Evolutionary conservation across 192 early-diverging fungal genomes (phyloP).

Genomic region (Coemansia brasiliensis): DNA sequence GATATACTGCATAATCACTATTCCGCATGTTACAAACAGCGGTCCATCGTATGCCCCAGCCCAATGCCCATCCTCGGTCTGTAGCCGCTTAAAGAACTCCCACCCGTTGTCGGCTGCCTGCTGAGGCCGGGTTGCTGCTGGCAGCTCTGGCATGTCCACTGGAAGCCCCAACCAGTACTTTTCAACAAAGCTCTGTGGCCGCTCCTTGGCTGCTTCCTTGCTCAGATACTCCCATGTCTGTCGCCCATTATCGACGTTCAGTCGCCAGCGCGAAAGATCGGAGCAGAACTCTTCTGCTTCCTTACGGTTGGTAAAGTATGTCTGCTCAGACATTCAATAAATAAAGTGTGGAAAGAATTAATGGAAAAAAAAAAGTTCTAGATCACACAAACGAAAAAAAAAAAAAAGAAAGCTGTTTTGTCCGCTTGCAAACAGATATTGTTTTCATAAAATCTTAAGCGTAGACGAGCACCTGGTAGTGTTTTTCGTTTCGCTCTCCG

Average conservation of each 20-base stretch:
- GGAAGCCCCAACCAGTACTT: constrained; percentile 87
- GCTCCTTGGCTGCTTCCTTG: constrained; percentile 21
- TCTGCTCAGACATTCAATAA: constrained; percentile 27
- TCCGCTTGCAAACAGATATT: too few relatives aligned
- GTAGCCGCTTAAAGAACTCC: constrained; percentile 82
- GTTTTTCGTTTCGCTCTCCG: constrained; percentile 16
- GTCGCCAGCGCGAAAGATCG: constrained; percentile 84
- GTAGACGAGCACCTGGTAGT: constrained; percentile 35
- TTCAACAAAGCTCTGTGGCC: constrained; percentile 79
- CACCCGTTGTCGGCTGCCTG: constrained; percentile 91
- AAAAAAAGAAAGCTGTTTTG: background rate
- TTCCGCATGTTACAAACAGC: constrained; percentile 92
- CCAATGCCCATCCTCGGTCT: constrained; percentile 94
- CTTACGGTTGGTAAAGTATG: constrained; percentile 43
- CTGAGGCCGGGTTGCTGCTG: constrained; percentile 65
- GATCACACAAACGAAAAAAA: background rate
- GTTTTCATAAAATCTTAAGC: background rate
- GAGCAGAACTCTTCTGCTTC: constrained; percentile 53
- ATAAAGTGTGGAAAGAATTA: too few relatives aligned
- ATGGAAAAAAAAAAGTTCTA: constrained; percentile 3
- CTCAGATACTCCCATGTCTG: constrained; percentile 88
- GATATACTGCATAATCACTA: constrained; percentile 87
- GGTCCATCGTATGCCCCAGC: constrained; percentile 96
- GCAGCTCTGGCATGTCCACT: constrained; percentile 56
- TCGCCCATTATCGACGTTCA: constrained; percentile 79